Evolutionary conservation across 768 basidiomycete genomes (phyloP).

Genomic region (Cubamyces lactineus): DNA sequence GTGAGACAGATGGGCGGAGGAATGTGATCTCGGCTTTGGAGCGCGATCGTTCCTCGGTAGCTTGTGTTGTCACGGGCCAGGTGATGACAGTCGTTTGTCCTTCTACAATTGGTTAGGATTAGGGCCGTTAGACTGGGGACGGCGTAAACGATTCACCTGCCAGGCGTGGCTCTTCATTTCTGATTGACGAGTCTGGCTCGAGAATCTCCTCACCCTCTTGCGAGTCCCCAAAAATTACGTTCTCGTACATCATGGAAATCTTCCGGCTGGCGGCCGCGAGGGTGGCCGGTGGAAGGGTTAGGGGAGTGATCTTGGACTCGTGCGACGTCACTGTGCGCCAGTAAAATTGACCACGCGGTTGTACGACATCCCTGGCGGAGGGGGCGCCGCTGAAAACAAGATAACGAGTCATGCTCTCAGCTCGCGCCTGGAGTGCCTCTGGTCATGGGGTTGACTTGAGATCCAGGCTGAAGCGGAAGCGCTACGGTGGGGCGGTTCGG

Average conservation of each 20-base stretch:
- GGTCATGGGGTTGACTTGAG: neutral
- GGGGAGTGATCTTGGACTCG: constrained; percentile 7
- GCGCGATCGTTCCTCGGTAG: constrained; percentile 15
- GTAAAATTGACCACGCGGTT: constrained; percentile 41
- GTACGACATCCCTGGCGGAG: constrained; percentile 37
- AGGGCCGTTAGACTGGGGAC: constrained; percentile 1
- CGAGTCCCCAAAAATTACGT: constrained; percentile 64
- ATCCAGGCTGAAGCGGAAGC: neutral
- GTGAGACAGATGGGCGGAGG: constrained; percentile 23
- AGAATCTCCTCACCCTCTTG: constrained; percentile 37
- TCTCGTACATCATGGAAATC: constrained; percentile 71
- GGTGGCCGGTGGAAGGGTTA: constrained; percentile 51
- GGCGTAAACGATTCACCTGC: constrained; percentile 8
- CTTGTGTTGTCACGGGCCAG: constrained; percentile 56
- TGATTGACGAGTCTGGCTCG: constrained; percentile 20
- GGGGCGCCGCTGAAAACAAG: constrained; percentile 59
- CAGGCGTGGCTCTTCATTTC: constrained; percentile 7
- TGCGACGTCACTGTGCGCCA: constrained; percentile 52
- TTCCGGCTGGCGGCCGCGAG: constrained; percentile 69
- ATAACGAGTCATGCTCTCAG: constrained; percentile 27
- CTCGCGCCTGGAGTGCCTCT: neutral
- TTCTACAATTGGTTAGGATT: constrained; percentile 24
- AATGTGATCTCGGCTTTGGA: constrained; percentile 25
- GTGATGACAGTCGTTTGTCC: constrained; percentile 56
- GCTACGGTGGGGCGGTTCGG: neutral